Percentiles rank a stretch among this genome's conserved stretches.
phyloP scores from a whole-genome alignment of 495 filamentous ascomycete species.

The Penicillium riverlandense region DNA sequence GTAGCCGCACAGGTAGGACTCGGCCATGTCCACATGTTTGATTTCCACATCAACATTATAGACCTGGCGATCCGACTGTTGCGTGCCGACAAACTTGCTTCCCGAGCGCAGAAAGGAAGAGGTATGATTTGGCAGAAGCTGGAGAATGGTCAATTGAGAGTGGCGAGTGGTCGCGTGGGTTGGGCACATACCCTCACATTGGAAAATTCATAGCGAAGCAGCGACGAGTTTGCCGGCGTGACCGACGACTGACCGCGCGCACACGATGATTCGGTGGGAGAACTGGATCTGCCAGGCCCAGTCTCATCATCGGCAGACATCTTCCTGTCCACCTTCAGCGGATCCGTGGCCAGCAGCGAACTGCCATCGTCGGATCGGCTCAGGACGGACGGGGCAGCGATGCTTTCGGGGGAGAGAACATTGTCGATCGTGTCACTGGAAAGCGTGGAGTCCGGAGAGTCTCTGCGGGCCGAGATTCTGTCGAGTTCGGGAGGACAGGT shows the following conservation, averaged over 20 bases:
- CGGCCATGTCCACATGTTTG: slow-evolving; percentile 89
- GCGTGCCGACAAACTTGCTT: slow-evolving; percentile 82
- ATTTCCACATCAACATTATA: slow-evolving; percentile 97
- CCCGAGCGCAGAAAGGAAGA: slow-evolving; percentile 84
- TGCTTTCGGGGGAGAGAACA: slow-evolving; percentile 20
- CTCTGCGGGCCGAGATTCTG: slow-evolving; percentile 34
- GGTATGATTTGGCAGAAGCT: slow-evolving; percentile 47
- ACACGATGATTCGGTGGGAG: slow-evolving; percentile 23
- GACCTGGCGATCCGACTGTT: slow-evolving; percentile 80
- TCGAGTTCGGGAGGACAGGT: slow-evolving; percentile 53
- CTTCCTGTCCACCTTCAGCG: slow-evolving; percentile 24
- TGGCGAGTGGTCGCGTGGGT: neutral
- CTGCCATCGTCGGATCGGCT: slow-evolving; percentile 28
- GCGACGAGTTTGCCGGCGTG: slow-evolving; percentile 29
- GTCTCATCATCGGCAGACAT: slow-evolving; percentile 31
- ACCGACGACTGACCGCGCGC: slow-evolving; percentile 20
- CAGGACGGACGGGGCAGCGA: slow-evolving; percentile 21
- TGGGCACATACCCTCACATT: slow-evolving; percentile 51
- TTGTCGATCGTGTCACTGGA: slow-evolving; percentile 20
- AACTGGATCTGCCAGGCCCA: slow-evolving; percentile 25
- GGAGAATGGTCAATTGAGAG: slow-evolving; percentile 6
- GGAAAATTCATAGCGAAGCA: slow-evolving; percentile 59
- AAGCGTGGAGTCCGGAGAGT: slow-evolving; percentile 19
- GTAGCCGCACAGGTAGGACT: slow-evolving; percentile 94
- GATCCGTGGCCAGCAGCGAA: slow-evolving; percentile 18